Conservation (phyloP, 305 asterid genomes). For the Fraxinus platypoda region DNA sequence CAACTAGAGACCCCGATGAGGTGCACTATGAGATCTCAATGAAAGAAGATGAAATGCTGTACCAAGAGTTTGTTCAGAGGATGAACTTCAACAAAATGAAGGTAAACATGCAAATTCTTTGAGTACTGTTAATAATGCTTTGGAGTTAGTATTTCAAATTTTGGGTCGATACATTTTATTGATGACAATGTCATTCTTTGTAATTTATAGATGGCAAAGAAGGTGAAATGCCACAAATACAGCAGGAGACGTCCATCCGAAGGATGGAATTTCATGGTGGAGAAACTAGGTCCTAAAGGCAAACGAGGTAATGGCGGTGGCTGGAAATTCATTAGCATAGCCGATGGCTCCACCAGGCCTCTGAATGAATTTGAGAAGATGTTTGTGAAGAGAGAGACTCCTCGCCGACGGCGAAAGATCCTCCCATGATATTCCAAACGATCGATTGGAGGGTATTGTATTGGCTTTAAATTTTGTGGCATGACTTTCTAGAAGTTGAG, state of each 20-base stretch:
- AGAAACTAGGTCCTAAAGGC: slow-evolving; percentile 65
- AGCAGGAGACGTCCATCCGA: slow-evolving; percentile 81
- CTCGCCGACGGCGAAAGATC: slow-evolving; percentile 62
- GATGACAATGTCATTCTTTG: background rate
- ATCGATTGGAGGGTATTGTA: background rate
- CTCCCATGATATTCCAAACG: slow-evolving; percentile 43
- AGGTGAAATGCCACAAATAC: slow-evolving; percentile 78
- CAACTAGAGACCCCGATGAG: slow-evolving; percentile 91
- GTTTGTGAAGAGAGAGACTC: slow-evolving; percentile 88
- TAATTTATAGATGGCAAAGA: slow-evolving; percentile 48
- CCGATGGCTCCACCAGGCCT: slow-evolving; percentile 86
- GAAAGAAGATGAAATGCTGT: slow-evolving; percentile 87
- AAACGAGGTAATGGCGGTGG: slow-evolving; percentile 93
- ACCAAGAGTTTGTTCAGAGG: slow-evolving; percentile 78
- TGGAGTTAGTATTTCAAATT: background rate
- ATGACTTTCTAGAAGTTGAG: background rate
- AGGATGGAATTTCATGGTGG: slow-evolving; percentile 88
- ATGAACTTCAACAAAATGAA: slow-evolving; percentile 81
- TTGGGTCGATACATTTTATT: background rate
- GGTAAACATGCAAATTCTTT: slow-evolving; percentile 40
- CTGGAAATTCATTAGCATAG: slow-evolving; percentile 71
- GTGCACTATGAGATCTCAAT: slow-evolving; percentile 89
- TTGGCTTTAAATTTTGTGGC: background rate
- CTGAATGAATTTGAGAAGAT: slow-evolving; percentile 71
- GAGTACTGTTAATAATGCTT: background rate